These are phyloP conservation scores for Delonix regia DNA, from an alignment of 306 rosid species.

Conservation along the genomic window DNA sequence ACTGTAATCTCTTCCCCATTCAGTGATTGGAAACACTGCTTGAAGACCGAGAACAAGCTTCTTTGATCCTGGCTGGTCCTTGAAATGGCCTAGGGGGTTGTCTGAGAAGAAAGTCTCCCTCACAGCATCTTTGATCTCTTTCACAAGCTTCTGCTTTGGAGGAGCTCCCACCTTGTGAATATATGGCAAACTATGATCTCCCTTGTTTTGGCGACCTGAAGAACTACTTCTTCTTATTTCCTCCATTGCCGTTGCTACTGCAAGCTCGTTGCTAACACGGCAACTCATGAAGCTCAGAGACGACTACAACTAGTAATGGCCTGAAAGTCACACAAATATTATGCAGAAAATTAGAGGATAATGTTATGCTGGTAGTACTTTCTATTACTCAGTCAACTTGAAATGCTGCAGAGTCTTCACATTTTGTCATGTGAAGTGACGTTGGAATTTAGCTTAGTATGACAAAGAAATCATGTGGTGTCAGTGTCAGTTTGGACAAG, in stretches of 20 bases:
- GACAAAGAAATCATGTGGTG: neutral
- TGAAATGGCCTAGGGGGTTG: conserved; percentile 54
- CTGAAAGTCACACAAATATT: neutral
- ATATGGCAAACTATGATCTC: conserved; percentile 15
- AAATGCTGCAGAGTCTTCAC: neutral
- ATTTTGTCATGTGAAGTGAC: conserved; percentile 4
- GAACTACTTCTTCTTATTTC: conserved; percentile 32
- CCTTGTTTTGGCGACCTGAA: conserved; percentile 18
- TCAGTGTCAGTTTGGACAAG: neutral
- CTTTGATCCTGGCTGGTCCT: conserved; percentile 35
- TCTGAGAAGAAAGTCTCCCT: conserved; percentile 55
- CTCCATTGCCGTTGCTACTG: neutral
- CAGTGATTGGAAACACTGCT: conserved; percentile 61
- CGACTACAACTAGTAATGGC: neutral
- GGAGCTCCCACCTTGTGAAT: conserved; percentile 45
- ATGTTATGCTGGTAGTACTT: neutral
- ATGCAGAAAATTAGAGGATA: neutral
- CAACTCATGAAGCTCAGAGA: neutral
- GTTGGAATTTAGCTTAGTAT: neutral
- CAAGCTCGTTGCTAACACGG: neutral
- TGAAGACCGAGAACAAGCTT: conserved; percentile 50
- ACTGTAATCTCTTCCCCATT: conserved; percentile 58
- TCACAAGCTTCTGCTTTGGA: conserved; percentile 44
- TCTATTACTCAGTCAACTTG: neutral
- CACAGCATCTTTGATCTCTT: conserved; percentile 37